Base-by-base conservation (phyloP, 2,329 filamentous ascomycete species). In the Aspergillus neotritici region DNA sequence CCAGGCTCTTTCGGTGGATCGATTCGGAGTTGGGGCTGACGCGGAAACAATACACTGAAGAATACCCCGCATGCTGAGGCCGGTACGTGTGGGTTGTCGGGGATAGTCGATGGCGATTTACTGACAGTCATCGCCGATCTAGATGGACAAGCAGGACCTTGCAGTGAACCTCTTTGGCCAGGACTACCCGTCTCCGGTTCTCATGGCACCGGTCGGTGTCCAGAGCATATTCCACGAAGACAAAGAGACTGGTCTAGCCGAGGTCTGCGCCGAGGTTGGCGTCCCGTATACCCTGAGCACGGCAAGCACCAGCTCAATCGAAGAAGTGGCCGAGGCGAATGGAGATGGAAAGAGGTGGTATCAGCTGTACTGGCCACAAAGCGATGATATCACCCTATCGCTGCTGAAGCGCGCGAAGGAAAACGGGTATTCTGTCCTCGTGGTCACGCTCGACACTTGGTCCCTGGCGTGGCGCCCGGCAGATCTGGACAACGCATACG, bases 401-500 rank as follows among this genome's bases (percentile, higher is more conserved):
- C 66, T 88, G 12, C 70, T 88, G 4, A 58, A 64, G 1, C 74
- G 83, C 0, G 85, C 83, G 0, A 79, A 79, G 56, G 69, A 65
- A 0, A 74, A 70, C 28, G 84, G 83, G 1, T 88, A 75, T 64
- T 74, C 72, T 29, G 82, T 80, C 1, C 70, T 88, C 0, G 77
- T 88, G 5, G 80, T 89, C 1, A 89, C 86, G 0, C 70, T 87
- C 0, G 85, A 89, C 61, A 87, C 83, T 0, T 86, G 79, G 64
- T 74, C 75, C 10, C 70, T 88, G 30, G 77, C 76, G 1, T 89
- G 84, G 63, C 72, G 85, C 31, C 84, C 83, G 0, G 72, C 70
- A 0, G 84, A 87, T 56, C 72, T 87, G 4, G 83, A 86, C 50
- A 72, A 74, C 11, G 77, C 57, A 21, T 68, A 65, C 41, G 51